Evolutionary conservation across 495 filamentous ascomycete species (phyloP), one percentile per base, ranked within the genome.

Genomic region (Chaetomium tenue): DNA sequence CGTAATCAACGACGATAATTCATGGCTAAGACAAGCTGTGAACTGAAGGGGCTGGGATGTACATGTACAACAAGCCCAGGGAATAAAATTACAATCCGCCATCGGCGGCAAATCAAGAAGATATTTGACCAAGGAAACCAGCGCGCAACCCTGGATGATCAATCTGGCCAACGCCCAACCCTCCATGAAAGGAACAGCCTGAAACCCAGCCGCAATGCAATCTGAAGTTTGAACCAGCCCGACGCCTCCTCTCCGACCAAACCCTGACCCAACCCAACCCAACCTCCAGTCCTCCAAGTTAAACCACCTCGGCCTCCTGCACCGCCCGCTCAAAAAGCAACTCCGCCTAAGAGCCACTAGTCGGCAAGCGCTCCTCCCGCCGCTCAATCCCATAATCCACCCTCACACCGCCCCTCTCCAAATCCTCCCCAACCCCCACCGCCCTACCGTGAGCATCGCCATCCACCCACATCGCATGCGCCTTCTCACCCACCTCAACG

Each of bases 301-400:
- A 46, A 47, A 60, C 48, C 15, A 57, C 28, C 52, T 33, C 62
- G 5, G 13, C 30, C 59, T n/a, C 37, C 20, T 46, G 51, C 13
- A 60, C 56, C 25, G 28, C 33, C 28, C 18, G 5, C 60, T 12
- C 47, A 15, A 55, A 58, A 9, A 48, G 26, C 39, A 63, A 42
- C 52, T 50, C 61, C 23, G 40, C 61, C 53, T 57, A 63, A 25
- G 52, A 63, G 28, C 44, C 30, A 9, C 23, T n/a, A 37, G 13
- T 48, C 26, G 39, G 39, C 42, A 64, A 37, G 8, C 54, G 28
- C 47, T 64, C 61, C 61, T 58, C 30, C 26, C 20, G 39, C 44
- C 53, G 37, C 55, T 58, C 61, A 64, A 64, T 37, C n/a, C 23
- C 54, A 20, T 40, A 64, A 18, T 64, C 46, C 5, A 64, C 61